These are phyloP conservation scores for Chrysosphaeria jannelii DNA, from an alignment of 2,329 filamentous ascomycete species.

Conservation along the genomic window DNA sequence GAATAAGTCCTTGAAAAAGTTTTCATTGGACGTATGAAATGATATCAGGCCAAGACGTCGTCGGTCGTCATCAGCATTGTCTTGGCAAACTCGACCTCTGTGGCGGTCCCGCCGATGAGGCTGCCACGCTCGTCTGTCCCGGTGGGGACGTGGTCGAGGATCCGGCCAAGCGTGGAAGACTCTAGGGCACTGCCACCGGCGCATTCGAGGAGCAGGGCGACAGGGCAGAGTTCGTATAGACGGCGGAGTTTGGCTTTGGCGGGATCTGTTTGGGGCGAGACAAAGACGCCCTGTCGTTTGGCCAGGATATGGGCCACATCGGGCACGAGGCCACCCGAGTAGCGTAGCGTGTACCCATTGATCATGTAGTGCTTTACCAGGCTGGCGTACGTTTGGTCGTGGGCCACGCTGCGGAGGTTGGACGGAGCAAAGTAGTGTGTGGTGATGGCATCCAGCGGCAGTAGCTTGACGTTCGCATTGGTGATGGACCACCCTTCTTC, in stretches of 20 bases:
- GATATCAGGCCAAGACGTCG: too few relatives aligned
- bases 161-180: constrained; percentile 11
- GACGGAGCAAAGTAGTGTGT: constrained; percentile 31
- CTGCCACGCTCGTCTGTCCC: constrained; percentile 19
- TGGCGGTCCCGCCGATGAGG: constrained; percentile 17
- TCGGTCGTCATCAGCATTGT: too few relatives aligned
- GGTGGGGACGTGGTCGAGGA: constrained; percentile 12
- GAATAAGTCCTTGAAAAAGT: too few relatives aligned
- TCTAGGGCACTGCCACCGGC: constrained; percentile 25
- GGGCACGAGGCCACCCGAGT: constrained; percentile 28
- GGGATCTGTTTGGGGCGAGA: constrained; percentile 20
- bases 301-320: constrained; percentile 26
- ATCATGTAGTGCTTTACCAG: constrained; percentile 19
- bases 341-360: constrained; percentile 26
- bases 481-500: constrained; percentile 10
- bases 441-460: constrained; percentile 8
- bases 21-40: too few relatives aligned
- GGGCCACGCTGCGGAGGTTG: constrained; percentile 25
- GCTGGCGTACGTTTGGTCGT: constrained; percentile 16
- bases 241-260: constrained; percentile 25
- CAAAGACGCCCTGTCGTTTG: constrained; percentile 29
- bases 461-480: constrained; percentile 12
- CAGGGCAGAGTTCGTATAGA: constrained; percentile 26
- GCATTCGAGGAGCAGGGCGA: constrained; percentile 29
- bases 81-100: too few relatives aligned